These are phyloP conservation scores for Hypoxylon intermedium DNA, from an alignment of 495 filamentous ascomycete species.

Conservation along the genomic window DNA sequence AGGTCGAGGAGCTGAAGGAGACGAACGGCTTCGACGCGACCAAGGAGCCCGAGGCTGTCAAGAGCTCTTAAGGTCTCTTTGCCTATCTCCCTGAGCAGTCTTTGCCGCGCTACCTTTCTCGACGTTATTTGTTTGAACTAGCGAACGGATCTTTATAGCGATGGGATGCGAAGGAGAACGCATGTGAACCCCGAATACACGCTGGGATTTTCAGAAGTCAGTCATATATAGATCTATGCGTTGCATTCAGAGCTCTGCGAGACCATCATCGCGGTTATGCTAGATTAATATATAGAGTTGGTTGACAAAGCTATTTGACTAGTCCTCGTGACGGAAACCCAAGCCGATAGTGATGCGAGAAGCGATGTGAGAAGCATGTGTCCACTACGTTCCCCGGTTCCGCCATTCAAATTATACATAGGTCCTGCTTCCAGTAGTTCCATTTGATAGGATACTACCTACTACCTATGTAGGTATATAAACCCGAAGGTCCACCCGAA, in stretches of 20 bases:
- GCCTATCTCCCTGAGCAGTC: background rate
- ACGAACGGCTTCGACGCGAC: constrained; percentile 67
- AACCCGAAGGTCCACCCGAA: too few relatives aligned
- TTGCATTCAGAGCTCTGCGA: background rate
- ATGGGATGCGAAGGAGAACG: constrained; percentile 9
- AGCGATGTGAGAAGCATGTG: too few relatives aligned
- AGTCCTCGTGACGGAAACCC: too few relatives aligned
- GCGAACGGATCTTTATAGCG: constrained; percentile 10
- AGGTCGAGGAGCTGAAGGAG: constrained; percentile 72
- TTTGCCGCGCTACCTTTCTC: background rate
- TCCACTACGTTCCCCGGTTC: too few relatives aligned
- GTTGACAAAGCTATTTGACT: too few relatives aligned
- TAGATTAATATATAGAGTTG: constrained; percentile 27
- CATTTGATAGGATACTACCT: too few relatives aligned
- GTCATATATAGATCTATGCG: constrained; percentile 1
- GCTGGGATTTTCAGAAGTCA: background rate
- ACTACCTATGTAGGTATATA: too few relatives aligned
- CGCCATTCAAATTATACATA: too few relatives aligned
- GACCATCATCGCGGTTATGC: background rate
- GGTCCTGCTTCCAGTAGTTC: too few relatives aligned
- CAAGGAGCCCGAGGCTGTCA: constrained; percentile 63
- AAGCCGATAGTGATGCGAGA: too few relatives aligned
- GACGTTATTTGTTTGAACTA: too few relatives aligned
- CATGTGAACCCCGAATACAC: background rate
- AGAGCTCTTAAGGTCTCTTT: constrained; percentile 32